A percentile compares a stretch with the other conserved stretches of the same genome.
Conservation (phyloP, 2,329 filamentous ascomycete genomes). For the Trichoderma sp. region DNA sequence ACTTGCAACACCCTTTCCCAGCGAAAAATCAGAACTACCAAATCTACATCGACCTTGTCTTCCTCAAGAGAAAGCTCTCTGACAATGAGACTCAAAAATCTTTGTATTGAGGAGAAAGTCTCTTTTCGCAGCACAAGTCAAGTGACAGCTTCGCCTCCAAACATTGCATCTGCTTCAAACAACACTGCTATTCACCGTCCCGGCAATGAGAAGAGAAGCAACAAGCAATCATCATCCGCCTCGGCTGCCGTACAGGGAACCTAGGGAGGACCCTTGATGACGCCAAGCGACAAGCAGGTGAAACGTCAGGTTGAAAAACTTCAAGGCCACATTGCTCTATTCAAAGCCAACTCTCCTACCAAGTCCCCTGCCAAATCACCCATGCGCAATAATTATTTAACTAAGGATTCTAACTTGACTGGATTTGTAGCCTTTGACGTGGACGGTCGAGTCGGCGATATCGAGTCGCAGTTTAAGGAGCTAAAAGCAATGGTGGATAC, state of each 20-base stretch:
- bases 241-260: conserved; percentile 31
- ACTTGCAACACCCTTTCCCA: conserved; percentile 28
- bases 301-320: conserved; percentile 38
- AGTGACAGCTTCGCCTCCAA: conserved; percentile 46
- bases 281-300: conserved; percentile 37
- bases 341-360: conserved; percentile 36
- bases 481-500: conserved; percentile 73
- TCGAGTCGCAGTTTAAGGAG: conserved; percentile 72
- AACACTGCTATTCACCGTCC: conserved; percentile 35
- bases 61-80: conserved; percentile 50
- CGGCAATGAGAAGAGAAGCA: conserved; percentile 31
- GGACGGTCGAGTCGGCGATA: conserved; percentile 71
- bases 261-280: conserved; percentile 40
- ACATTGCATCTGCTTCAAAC: conserved; percentile 27
- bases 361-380: conserved; percentile 46
- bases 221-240: conserved; percentile 12
- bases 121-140: conserved; percentile 41
- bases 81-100: conserved; percentile 39
- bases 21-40: conserved; percentile 34
- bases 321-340: conserved; percentile 37
- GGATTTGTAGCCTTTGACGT: conserved; percentile 74
- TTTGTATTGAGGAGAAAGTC: conserved; percentile 44
- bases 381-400: conserved; percentile 62
- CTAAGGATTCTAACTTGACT: conserved; percentile 71
- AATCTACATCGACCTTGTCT: conserved; percentile 33